Base-by-base conservation (phyloP, 2,329 filamentous ascomycete genomes). In the Aureobasidium uvarum region DNA sequence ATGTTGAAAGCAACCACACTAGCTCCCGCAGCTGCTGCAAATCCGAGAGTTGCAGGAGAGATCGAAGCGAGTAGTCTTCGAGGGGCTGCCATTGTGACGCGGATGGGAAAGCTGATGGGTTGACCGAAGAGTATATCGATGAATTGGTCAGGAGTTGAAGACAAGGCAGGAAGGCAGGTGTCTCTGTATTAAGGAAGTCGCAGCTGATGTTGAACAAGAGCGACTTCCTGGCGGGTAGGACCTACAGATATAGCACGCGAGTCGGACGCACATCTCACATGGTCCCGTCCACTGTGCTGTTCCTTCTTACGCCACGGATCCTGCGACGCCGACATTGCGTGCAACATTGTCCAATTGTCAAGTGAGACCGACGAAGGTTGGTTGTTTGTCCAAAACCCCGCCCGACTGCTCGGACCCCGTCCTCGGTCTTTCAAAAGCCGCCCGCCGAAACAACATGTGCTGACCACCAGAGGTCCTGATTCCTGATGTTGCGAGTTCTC, bases 91-190 rank as follows among this genome's bases (percentile, higher is more conserved):
- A 62, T 62, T 10, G 11, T 31, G 33, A 38, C 20, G 33, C 8
- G 33, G 3, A 36, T 36, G 8, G 8, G 2, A 36, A 36, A 36
- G 25, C 33, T 11, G 33, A 36, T 11, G 33, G 33, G 33, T 36
- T 11, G 33, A 11, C 10, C 3, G 33, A 36, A 11, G 33, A 11
- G 33, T 36, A 8, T 36, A 1, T 36, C 33, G 33, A 36, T 8
- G 25, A 36, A 36, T 36, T 1, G 8, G 10, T 11, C 33, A 11
- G 33, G 10, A 8, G 33, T 36, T 11, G 11, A 1, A 36, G 6
- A 41, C 75, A 75, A 11, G 87, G 88, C 33, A 36, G 33, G 66
- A 91, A 91, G 23, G 46, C 31, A 5, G 1, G 23, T 28, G 46
- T 28, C 46, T 23, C 11, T 46, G 14, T 7, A 36, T 43, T 28